Percentiles rank a stretch among this genome's conserved stretches.
These are phyloP conservation scores for Nakazawaea populi DNA, from an alignment of 805 yeast genomes.

Conservation along the genomic window DNA sequence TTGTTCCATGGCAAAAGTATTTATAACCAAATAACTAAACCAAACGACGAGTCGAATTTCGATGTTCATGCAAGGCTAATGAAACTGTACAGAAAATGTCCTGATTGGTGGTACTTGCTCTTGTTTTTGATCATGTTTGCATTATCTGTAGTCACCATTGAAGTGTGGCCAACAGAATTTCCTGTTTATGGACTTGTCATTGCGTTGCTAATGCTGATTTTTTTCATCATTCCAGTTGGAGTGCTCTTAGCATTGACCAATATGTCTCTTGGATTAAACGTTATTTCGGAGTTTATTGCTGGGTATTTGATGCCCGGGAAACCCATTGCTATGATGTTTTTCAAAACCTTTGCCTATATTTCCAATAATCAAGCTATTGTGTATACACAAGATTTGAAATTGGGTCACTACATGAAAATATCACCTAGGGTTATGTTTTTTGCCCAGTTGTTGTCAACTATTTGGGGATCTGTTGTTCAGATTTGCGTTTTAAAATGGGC, in stretches of 20 bases:
- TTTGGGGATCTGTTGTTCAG: conserved; percentile 38
- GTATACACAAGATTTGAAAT: conserved; percentile 50
- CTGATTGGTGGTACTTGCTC: conserved; percentile 62
- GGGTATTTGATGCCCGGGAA: conserved; percentile 62
- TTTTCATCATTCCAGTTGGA: conserved; percentile 57
- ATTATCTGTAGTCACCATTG: conserved; percentile 32
- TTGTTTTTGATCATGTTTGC: conserved; percentile 40
- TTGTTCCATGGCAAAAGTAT: conserved; percentile 56
- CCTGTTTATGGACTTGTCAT: conserved; percentile 62
- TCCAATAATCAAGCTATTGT: conserved; percentile 52
- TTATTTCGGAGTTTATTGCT: conserved; percentile 55
- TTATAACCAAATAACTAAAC: conserved; percentile 32
- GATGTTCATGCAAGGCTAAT: conserved; percentile 41
- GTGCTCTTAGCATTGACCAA: conserved; percentile 61
- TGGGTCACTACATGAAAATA: conserved; percentile 60
- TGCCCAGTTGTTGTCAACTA: conserved; percentile 39
- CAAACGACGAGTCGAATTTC: conserved; percentile 19
- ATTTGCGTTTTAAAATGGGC: conserved; percentile 37
- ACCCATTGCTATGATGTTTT: conserved; percentile 56
- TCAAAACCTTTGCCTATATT: conserved; percentile 55
- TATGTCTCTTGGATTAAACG: conserved; percentile 51
- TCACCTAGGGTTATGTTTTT: conserved; percentile 57
- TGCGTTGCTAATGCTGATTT: conserved; percentile 46
- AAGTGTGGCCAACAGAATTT: conserved; percentile 42
- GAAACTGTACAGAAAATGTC: conserved; percentile 59